Evolutionary conservation across 192 early-diverging fungal species (phyloP), one percentile per base, ranked within the genome.

Genomic region (Cladochytrium replicatum): DNA sequence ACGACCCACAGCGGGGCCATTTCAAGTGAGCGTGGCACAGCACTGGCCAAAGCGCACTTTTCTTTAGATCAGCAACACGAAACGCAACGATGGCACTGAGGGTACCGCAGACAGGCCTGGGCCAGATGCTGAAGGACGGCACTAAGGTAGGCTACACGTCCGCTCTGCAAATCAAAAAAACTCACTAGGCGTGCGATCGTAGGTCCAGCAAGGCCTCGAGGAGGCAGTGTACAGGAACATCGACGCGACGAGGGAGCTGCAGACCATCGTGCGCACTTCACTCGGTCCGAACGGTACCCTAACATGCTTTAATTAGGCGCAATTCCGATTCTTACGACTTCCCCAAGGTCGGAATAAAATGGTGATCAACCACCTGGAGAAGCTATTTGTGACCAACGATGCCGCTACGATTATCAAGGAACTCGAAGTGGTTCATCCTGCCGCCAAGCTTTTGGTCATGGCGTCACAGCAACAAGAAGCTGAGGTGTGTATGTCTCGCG

Each of bases 391-490:
- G 24, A 98, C 94, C 34, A 90, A 83, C 73, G 94, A 98, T 66
- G 94, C 94, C n/a, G 92, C 92, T 8, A 96, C 94, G 37, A 98
- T 98, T 53, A 93, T 96, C 57, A 81, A 83, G 57, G 94, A 96
- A 63, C 75, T 98, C 42, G 94, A 98, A 58, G 92, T 98, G 43
- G 83, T 96, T 28, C 94, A 98, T 65, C 94, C 94, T 3, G 94
- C 94, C 2, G 94, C 92, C 37, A 91, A 91, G 75, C 71, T 98
- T 43, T 61, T 98, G 39, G 94, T 98, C 27, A 82, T 91, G 85
- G 91, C 90, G 29, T 88, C 85, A 48, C 91, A 96, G 66, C 92
- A 96, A 67, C 94, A 98, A 66, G 94, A 98, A 66, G 75, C 84
- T 3, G 94, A 98, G 75, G 83, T 85, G 26, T 19, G 44, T 50